Evolutionary conservation across 306 rosid genomes (phyloP).

Genomic region (Fragaria nilgerrensis): DNA sequence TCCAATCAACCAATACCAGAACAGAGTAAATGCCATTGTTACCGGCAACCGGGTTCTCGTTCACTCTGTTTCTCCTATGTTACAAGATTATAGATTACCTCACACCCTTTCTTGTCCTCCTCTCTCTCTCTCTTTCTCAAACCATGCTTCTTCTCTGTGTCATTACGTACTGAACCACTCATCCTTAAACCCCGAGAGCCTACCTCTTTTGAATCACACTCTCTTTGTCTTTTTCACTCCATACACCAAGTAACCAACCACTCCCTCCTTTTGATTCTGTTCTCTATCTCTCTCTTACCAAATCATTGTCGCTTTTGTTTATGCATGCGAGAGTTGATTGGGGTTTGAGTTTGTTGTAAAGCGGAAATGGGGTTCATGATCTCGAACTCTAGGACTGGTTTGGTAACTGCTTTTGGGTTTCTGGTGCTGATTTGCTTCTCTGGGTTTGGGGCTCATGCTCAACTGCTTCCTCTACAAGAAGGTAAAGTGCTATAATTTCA

Average conservation of each 20-base stretch:
- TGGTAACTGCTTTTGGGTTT: constrained; percentile 27
- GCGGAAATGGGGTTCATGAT: constrained; percentile 34
- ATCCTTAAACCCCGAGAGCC: neutral
- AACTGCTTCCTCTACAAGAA: constrained; percentile 64
- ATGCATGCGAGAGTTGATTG: neutral
- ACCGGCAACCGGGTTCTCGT: neutral
- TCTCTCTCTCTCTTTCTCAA: neutral
- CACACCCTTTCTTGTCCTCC: neutral
- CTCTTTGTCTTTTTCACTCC: neutral
- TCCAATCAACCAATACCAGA: no score
- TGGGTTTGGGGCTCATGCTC: constrained; percentile 51
- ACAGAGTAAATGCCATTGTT: neutral
- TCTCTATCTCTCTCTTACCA: neutral
- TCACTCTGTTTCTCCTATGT: neutral
- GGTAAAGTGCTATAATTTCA: constrained; percentile 31
- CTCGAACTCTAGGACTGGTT: constrained; percentile 28
- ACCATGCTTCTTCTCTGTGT: neutral
- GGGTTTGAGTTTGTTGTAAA: neutral
- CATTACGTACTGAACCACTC: neutral
- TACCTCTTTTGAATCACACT: neutral
- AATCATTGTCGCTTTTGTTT: neutral
- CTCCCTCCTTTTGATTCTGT: neutral
- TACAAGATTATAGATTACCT: neutral
- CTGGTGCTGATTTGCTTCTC: constrained; percentile 38
- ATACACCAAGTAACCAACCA: neutral